phyloP scores from a whole-genome alignment of 805 yeast genomes.

The Metschnikowia peoriensis region DNA sequence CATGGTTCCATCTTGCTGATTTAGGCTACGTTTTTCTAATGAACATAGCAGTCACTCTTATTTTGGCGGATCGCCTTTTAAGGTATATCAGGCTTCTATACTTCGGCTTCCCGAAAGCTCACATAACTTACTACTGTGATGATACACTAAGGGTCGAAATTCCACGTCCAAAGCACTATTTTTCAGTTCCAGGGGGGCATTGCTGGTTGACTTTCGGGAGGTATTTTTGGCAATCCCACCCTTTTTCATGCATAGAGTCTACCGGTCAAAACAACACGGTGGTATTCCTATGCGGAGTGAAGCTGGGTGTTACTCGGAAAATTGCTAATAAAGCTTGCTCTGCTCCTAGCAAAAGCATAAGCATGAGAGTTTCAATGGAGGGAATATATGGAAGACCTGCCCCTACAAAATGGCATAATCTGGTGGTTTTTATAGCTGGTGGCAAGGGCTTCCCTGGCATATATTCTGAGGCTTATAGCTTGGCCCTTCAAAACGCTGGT shows the following conservation, averaged over 20 bases:
- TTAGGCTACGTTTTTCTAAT: slow-evolving; percentile 33
- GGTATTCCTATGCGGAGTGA: slow-evolving; percentile 41
- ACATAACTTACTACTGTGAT: slow-evolving; percentile 34
- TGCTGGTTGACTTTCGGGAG: slow-evolving; percentile 59
- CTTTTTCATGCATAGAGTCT: slow-evolving; percentile 56
- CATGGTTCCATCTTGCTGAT: slow-evolving; percentile 59
- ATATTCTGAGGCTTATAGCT: slow-evolving; percentile 39
- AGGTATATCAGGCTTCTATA: slow-evolving; percentile 29
- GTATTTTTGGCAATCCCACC: slow-evolving; percentile 62
- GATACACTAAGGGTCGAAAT: slow-evolving; percentile 48
- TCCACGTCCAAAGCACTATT: slow-evolving; percentile 48
- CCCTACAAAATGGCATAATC: slow-evolving; percentile 47
- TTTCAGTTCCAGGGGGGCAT: slow-evolving; percentile 52
- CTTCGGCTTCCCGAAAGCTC: slow-evolving; percentile 39
- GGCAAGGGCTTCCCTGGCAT: slow-evolving; percentile 65
- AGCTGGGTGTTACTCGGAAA: slow-evolving; percentile 56
- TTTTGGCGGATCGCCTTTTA: slow-evolving; percentile 39
- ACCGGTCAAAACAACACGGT: slow-evolving; percentile 37
- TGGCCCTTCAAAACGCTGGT: slow-evolving; percentile 13
- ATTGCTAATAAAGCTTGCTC: slow-evolving; percentile 29
- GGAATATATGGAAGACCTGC: slow-evolving; percentile 56
- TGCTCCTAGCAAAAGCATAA: slow-evolving; percentile 28
- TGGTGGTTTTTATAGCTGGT: slow-evolving; percentile 54
- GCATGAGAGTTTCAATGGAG: slow-evolving; percentile 47
- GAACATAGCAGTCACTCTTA: slow-evolving; percentile 31